Evolutionary conservation across 2,329 filamentous ascomycete species (phyloP), one percentile per base, ranked within the genome.

Genomic region (Tolypocladium paradoxum): DNA sequence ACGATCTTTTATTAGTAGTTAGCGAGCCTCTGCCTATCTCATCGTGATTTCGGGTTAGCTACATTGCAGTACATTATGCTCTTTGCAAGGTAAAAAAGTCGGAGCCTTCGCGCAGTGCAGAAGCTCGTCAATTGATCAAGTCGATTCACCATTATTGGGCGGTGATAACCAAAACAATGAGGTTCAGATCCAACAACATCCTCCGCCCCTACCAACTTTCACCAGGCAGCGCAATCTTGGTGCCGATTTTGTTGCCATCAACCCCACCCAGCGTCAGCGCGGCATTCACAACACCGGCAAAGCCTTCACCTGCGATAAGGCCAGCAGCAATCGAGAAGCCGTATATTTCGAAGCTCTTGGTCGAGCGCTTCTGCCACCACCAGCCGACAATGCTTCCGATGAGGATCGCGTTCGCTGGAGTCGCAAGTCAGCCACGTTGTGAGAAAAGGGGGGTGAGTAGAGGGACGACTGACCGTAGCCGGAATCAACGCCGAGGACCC

Each of bases 271-370:
- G 62, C 36, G 69, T 71, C 2, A 76, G 58, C 4, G 67, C 68
- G 7, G 81, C 81, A 57, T 82, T 82, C 54, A 84, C 65, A 14
- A 83, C 79, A 57, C 81, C 82, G 5, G 79, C 82, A 51, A 84
- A 76, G 49, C 81, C 81, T 65, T 84, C 81, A 2, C 82, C 81
- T 2, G 81, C 81, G 58, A 84, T 82, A 50, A 83, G 64, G 54
- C 82, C 81, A 18, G 81, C 81, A 0, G 82, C 81, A 51, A 83
- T 70, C 2, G 79, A 78, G 56, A 78, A 84, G 4, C 74, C 78
- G 61, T 78, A 82, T 52, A 74, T 72, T 51, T 81, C 79, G 56
- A 78, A 83, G 53, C 62, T 66, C 55, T 70, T 71, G 6, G 72
- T 67, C 56, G 70, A 75, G 56, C 68, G 74, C 68, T 76, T 82